These are phyloP conservation scores for Albophoma yamanashiensis DNA, from an alignment of 2,329 filamentous ascomycete species.

Conservation along the genomic window DNA sequence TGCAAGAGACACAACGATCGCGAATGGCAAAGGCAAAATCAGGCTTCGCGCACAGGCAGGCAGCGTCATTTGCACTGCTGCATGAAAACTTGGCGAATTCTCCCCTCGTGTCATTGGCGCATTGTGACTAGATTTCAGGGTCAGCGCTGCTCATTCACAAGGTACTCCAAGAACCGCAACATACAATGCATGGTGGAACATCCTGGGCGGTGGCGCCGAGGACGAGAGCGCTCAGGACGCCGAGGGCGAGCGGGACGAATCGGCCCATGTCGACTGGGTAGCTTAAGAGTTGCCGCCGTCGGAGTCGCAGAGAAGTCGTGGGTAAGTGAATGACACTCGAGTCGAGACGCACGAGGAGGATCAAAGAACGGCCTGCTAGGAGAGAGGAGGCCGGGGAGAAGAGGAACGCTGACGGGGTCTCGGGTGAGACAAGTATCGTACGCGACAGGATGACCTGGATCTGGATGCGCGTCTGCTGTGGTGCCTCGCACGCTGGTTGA, in stretches of 20 bases:
- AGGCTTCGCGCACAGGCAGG: constrained; percentile 27
- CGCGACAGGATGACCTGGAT: background rate
- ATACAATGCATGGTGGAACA: constrained; percentile 19
- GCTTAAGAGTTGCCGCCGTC: background rate
- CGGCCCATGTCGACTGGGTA: constrained; percentile 14
- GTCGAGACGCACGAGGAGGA: background rate
- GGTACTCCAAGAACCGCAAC: constrained; percentile 5
- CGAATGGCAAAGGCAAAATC: constrained; percentile 18
- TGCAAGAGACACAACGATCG: constrained; percentile 23
- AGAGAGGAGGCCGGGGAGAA: background rate
- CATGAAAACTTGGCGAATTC: constrained; percentile 14
- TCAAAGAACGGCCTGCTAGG: background rate
- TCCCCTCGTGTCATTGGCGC: constrained; percentile 8
- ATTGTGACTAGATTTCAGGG: constrained; percentile 8
- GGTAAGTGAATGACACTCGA: too few relatives aligned
- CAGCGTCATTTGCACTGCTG: constrained; percentile 15
- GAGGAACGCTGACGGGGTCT: background rate
- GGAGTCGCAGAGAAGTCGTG: constrained; percentile 1
- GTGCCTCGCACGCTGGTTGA: background rate
- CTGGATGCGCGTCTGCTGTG: background rate
- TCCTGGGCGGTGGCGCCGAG: constrained; percentile 13
- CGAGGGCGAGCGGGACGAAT: constrained; percentile 13
- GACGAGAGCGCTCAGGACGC: constrained; percentile 16
- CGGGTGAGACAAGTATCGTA: background rate
- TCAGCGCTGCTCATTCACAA: constrained; percentile 3